Percentiles rank a stretch among this genome's conserved stretches.
Conservation (phyloP, 2,329 filamentous ascomycete species). For the Coleophoma cylindrospora region DNA sequence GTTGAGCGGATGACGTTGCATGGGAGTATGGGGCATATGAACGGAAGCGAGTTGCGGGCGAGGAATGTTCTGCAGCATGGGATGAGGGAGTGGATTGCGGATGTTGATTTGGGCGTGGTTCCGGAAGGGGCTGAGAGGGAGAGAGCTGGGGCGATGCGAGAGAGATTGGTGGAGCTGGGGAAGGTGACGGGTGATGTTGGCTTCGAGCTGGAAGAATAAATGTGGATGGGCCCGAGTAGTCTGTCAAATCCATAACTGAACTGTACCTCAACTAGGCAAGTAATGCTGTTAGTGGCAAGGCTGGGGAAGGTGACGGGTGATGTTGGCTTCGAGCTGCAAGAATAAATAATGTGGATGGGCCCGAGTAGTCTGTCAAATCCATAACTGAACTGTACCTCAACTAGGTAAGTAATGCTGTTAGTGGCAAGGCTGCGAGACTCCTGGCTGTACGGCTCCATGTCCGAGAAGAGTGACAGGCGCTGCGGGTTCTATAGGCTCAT, state of each 20-base stretch:
- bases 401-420: too few species aligned
- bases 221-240: too few species aligned
- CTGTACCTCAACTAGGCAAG: too few species aligned
- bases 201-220: slow-evolving; percentile 52
- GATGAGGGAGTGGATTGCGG: slow-evolving; percentile 59
- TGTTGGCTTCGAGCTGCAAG: slow-evolving; percentile 59
- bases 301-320: slow-evolving; percentile 56
- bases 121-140: slow-evolving; percentile 31
- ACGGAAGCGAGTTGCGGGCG: slow-evolving; percentile 50
- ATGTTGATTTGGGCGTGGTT: slow-evolving; percentile 46
- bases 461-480: too few species aligned
- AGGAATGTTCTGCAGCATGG: slow-evolving; percentile 74
- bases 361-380: too few species aligned
- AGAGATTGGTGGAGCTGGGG: slow-evolving; percentile 57
- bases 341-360: slow-evolving; percentile 27
- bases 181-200: slow-evolving; percentile 55
- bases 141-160: slow-evolving; percentile 60
- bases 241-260: too few species aligned
- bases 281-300: neutral
- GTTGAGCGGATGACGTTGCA: slow-evolving; percentile 67
- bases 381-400: too few species aligned
- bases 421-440: too few species aligned
- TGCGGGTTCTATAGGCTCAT: too few species aligned
- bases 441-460: too few species aligned
- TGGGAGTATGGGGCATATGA: slow-evolving; percentile 61